These are phyloP conservation scores for Paramecium bursaria DNA, from an alignment of 73 alveolate species.

Conservation along the genomic window DNA sequence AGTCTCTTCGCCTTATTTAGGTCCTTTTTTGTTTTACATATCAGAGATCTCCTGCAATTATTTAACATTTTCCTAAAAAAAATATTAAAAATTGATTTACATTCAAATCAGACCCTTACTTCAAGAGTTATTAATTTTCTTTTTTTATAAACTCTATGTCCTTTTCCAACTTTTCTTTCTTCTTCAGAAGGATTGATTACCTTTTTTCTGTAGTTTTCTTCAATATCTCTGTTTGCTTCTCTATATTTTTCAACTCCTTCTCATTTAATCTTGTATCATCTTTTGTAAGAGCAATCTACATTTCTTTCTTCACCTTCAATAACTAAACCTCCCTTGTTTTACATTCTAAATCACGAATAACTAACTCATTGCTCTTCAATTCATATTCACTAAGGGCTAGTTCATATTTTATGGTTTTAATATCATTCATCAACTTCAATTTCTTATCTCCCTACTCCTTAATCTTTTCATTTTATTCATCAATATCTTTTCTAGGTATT, in stretches of 20 bases:
- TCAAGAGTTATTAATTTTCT: conserved; percentile 61
- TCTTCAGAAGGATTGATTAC: conserved; percentile 37
- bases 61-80: conserved; percentile 62
- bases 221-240: conserved; percentile 54
- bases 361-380: conserved; percentile 46
- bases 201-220: conserved; percentile 61
- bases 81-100: not conserved
- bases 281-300: conserved; percentile 68
- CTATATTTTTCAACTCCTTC: conserved; percentile 50
- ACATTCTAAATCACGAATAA: conserved; percentile 61
- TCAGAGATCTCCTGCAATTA: conserved; percentile 63
- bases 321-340: conserved; percentile 66
- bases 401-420: conserved; percentile 57
- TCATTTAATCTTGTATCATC: conserved; percentile 70
- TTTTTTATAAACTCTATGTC: conserved; percentile 65
- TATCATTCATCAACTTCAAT: conserved; percentile 63
- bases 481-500: conserved; percentile 67
- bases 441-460: conserved; percentile 63
- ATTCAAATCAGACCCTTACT: conserved; percentile 47
- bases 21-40: conserved; percentile 55
- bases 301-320: conserved; percentile 63
- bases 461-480: conserved; percentile 58
- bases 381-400: conserved; percentile 54
- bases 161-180: conserved; percentile 62
- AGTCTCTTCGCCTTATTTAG: conserved; percentile 57